Evolutionary conservation across 2,329 filamentous ascomycete species (phyloP).

Genomic region (Annulohypoxylon truncatum): DNA sequence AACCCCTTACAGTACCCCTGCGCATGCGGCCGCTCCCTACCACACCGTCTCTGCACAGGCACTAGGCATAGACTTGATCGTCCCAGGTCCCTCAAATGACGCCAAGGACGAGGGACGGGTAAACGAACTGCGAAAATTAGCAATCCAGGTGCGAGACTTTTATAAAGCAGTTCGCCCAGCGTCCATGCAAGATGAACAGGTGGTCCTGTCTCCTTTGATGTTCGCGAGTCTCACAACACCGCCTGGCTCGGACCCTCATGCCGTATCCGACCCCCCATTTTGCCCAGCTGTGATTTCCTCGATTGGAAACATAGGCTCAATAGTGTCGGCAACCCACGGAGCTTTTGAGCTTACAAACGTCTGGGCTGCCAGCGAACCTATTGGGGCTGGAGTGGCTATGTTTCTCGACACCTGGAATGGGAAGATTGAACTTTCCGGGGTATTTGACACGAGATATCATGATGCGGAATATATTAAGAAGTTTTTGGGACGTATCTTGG

Average conservation of each 20-base stretch:
- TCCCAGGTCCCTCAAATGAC: background rate
- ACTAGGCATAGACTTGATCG: conserved; percentile 21
- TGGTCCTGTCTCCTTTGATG: conserved; percentile 21
- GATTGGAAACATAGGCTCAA: conserved; percentile 26
- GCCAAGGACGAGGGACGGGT: background rate
- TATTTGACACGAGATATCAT: conserved; percentile 31
- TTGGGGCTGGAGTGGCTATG: conserved; percentile 26
- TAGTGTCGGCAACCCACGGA: conserved; percentile 12
- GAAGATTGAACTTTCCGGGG: conserved; percentile 21
- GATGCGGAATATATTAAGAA: conserved; percentile 14
- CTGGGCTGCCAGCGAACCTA: conserved; percentile 31
- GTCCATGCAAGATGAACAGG: conserved; percentile 18
- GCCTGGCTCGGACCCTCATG: conserved; percentile 16
- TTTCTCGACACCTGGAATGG: conserved; percentile 30
- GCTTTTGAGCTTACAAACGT: conserved; percentile 16
- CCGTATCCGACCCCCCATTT: conserved; percentile 16
- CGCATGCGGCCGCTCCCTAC: conserved; percentile 28
- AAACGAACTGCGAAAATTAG: conserved; percentile 7
- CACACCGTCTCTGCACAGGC: conserved; percentile 29
- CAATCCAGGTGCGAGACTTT: conserved; percentile 20
- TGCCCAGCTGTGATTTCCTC: conserved; percentile 31
- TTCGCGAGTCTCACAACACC: conserved; percentile 23
- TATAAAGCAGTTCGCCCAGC: conserved; percentile 19
- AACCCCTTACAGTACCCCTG: conserved; percentile 14
- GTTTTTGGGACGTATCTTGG: conserved; percentile 19